Conservation (phyloP, 345 rosid species). For the Ceriops zippeliana region DNA sequence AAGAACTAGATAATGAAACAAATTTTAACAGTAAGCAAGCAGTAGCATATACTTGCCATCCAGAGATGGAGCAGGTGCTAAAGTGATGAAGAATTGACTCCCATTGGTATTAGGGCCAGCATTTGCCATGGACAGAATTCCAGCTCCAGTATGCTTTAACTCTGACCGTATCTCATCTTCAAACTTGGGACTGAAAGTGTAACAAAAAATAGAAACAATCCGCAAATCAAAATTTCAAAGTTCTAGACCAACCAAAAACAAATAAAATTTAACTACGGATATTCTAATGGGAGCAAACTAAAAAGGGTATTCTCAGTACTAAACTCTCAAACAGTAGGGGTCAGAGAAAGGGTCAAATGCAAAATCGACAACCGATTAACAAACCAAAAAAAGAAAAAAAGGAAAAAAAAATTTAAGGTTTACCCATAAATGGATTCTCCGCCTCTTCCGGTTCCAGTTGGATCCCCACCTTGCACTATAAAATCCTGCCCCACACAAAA, state of each 20-base stretch:
- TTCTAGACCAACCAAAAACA: too few species aligned
- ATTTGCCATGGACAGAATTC: constrained; percentile 90
- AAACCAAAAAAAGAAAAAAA: not conserved
- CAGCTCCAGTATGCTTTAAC: constrained; percentile 95
- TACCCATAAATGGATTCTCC: constrained; percentile 95
- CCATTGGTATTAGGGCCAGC: constrained; percentile 96
- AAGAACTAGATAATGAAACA: not conserved
- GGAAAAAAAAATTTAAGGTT: not conserved
- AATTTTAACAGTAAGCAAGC: not conserved
- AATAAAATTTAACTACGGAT: too few species aligned
- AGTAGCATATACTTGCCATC: constrained; percentile 55
- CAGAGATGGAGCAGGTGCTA: constrained; percentile 74
- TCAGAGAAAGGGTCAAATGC: too few species aligned
- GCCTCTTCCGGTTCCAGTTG: constrained; percentile 95
- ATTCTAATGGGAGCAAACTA: too few species aligned
- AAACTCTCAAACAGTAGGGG: too few species aligned
- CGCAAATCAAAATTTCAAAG: not conserved
- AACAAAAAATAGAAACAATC: not conserved
- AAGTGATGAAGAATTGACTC: constrained; percentile 89
- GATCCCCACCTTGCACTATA: constrained; percentile 98
- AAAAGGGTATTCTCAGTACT: too few species aligned
- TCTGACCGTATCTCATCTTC: constrained; percentile 85
- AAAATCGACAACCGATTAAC: not conserved
- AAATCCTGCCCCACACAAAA: constrained; percentile 55
- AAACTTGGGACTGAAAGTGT: constrained; percentile 50